These are phyloP conservation scores for Thelonectria rubi DNA, from an alignment of 2,329 filamentous ascomycete species.

Conservation along the genomic window DNA sequence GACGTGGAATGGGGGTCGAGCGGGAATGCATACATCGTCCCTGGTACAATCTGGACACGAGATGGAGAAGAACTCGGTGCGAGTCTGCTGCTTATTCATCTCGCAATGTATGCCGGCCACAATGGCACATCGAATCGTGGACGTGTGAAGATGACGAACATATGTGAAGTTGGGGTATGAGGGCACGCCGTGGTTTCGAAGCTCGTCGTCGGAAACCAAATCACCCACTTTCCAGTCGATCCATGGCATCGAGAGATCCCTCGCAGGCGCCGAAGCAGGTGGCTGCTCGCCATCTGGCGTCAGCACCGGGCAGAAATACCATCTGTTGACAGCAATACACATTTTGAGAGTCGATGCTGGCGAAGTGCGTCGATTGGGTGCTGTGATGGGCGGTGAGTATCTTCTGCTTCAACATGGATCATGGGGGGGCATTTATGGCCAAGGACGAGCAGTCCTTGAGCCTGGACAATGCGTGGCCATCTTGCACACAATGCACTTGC, in stretches of 20 bases:
- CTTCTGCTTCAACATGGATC: neutral
- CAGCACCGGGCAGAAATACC: constrained; percentile 28
- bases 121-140: constrained; percentile 31
- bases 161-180: constrained; percentile 12
- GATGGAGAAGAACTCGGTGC: constrained; percentile 25
- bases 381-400: neutral
- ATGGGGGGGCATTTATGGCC: no score
- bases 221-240: neutral
- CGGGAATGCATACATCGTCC: constrained; percentile 24
- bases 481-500: no score
- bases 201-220: neutral
- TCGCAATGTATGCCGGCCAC: neutral
- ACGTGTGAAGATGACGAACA: constrained; percentile 21
- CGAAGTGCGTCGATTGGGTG: neutral
- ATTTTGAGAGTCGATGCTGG: constrained; percentile 17
- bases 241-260: neutral
- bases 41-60: constrained; percentile 27
- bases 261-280: neutral
- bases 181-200: neutral
- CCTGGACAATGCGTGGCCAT: no score
- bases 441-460: no score
- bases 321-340: constrained; percentile 29
- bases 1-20: constrained; percentile 1
- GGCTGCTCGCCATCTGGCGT: neutral
- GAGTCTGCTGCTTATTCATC: constrained; percentile 9